Evolutionary conservation across 805 yeast genomes (phyloP).

Genomic region (Myxozyma nipponensis): DNA sequence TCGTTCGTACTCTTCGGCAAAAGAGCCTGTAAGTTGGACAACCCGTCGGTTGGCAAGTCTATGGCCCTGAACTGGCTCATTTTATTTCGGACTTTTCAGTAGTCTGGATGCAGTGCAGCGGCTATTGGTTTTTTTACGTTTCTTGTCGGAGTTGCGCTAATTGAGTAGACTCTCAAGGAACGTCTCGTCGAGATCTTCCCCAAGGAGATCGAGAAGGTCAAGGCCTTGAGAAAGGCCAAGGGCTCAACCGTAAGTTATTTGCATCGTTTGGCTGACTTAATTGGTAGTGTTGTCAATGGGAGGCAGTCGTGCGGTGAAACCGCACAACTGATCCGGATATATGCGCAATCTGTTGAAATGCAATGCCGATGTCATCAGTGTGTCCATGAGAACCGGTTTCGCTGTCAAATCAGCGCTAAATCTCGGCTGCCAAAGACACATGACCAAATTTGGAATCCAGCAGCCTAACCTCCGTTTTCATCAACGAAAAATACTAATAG

Average conservation of each 20-base stretch:
- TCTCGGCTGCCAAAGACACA: too few species aligned
- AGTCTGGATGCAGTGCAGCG: background rate
- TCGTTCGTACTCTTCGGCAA: constrained; percentile 29
- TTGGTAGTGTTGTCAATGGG: too few species aligned
- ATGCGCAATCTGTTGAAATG: too few species aligned
- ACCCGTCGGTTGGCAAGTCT: too few species aligned
- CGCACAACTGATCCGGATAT: too few species aligned
- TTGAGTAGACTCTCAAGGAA: constrained; percentile 67
- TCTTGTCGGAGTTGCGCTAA: background rate
- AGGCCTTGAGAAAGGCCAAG: constrained; percentile 80
- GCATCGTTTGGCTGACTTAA: too few species aligned
- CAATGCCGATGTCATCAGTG: too few species aligned
- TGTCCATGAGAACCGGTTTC: too few species aligned
- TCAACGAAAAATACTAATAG: background rate
- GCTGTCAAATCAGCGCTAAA: too few species aligned
- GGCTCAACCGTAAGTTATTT: constrained; percentile 61
- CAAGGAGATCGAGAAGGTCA: constrained; percentile 85
- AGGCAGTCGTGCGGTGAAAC: too few species aligned
- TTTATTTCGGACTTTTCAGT: background rate
- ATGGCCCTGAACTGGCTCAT: too few species aligned
- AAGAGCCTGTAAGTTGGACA: constrained; percentile 31
- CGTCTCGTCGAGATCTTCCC: constrained; percentile 91
- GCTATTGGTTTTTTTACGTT: background rate
- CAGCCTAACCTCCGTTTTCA: background rate
- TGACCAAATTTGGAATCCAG: background rate